Evolutionary conservation across 495 filamentous ascomycete species (phyloP).

Genomic region (Penicillium odoratum): DNA sequence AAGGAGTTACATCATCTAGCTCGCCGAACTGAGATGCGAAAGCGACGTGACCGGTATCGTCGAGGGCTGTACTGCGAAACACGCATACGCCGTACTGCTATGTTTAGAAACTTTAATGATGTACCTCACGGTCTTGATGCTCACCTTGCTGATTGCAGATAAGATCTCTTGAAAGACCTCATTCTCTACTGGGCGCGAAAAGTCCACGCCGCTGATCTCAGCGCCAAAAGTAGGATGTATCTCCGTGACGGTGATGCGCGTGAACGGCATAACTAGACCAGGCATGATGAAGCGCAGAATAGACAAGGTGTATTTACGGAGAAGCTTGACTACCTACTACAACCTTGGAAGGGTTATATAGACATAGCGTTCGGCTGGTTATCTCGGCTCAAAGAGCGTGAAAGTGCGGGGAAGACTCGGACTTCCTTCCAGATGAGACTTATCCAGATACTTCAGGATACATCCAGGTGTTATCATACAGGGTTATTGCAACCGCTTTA

Average conservation of each 20-base stretch:
- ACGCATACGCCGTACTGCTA: slow-evolving; percentile 57
- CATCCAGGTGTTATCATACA: neutral
- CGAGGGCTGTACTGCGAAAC: slow-evolving; percentile 53
- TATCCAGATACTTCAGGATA: neutral
- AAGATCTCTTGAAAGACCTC: slow-evolving; percentile 45
- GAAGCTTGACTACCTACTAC: no score
- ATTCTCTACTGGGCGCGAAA: slow-evolving; percentile 40
- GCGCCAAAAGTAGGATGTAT: slow-evolving; percentile 57
- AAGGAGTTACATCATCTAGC: slow-evolving; percentile 59
- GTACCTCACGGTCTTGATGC: slow-evolving; percentile 5
- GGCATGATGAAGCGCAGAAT: slow-evolving; percentile 6
- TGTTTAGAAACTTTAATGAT: neutral
- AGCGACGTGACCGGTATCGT: slow-evolving; percentile 52
- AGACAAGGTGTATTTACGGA: no score
- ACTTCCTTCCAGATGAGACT: slow-evolving; percentile 16
- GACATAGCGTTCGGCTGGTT: neutral
- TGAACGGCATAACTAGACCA: slow-evolving; percentile 2
- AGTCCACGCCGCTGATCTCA: slow-evolving; percentile 53
- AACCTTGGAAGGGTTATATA: neutral
- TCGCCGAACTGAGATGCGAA: slow-evolving; percentile 57
- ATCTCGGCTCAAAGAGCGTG: slow-evolving; percentile 6
- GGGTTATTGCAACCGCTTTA: neutral
- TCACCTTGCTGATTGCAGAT: slow-evolving; percentile 14
- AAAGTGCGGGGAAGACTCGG: slow-evolving; percentile 16
- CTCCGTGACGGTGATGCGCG: slow-evolving; percentile 32